Conservation (phyloP, 768 basidiomycete genomes). For the Serendipita sp. region DNA sequence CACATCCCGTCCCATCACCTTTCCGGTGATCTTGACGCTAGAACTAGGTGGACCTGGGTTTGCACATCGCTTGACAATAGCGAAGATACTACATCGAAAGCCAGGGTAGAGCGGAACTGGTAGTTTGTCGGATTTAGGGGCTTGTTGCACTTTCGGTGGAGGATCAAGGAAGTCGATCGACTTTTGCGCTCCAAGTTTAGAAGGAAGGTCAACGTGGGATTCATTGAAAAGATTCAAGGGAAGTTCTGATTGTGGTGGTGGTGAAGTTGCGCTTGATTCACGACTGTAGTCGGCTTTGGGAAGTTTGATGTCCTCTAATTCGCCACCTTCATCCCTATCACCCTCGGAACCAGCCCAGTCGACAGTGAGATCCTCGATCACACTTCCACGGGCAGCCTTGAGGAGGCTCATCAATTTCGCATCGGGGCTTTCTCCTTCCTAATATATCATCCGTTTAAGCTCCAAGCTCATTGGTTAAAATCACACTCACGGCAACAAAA, state of each 20-base stretch:
- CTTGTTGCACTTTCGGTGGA: neutral
- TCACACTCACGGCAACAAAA: constrained; percentile 7
- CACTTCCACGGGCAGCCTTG: constrained; percentile 8
- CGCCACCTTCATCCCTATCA: neutral
- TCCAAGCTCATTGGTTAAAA: too few species aligned
- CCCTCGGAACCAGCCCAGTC: constrained; percentile 5
- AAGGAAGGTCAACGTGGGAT: neutral
- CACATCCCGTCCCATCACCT: constrained; percentile 6
- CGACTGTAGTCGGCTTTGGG: neutral
- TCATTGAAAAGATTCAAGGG: neutral
- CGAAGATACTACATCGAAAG: constrained; percentile 3
- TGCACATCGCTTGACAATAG: neutral
- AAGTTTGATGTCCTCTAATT: constrained; percentile 7
- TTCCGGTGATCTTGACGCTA: neutral
- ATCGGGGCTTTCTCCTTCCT: neutral
- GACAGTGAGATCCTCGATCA: constrained; percentile 7
- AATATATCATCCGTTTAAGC: too few species aligned
- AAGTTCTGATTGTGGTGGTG: neutral
- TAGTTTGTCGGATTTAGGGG: neutral
- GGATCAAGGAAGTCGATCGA: neutral
- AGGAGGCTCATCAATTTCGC: constrained; percentile 11
- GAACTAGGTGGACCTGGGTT: neutral
- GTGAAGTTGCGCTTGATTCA: neutral
- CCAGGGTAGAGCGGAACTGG: constrained; percentile 3
- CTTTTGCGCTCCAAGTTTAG: neutral